Evolutionary conservation across 2,329 filamentous ascomycete species (phyloP), one percentile per base, ranked within the genome.

Genomic region (Ophioceras dolichostomum): DNA sequence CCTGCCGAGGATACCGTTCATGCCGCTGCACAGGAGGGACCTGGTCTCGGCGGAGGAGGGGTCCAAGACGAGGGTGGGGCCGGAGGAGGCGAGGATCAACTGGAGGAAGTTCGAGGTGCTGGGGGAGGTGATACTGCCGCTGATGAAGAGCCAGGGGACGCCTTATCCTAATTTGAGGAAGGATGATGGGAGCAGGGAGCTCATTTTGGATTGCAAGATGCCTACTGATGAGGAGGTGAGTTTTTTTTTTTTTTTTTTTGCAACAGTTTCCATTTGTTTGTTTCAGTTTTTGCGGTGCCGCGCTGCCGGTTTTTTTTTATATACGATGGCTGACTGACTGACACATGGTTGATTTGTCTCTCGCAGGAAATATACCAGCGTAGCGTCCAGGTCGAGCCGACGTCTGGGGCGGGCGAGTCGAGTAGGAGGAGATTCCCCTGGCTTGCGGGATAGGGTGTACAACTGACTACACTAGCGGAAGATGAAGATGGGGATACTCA

Each of bases 41-140:
- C 68, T 98, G 18, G 86, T 94, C 2, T 86, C 83, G 10, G 89
- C 91, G 1, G 86, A 94, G 52, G 84, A 94, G 58, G 91, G 89
- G 24, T 95, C 91, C 57, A 76, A 76, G 50, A 96, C 91, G 0
- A 89, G 94, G 55, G 66, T 96, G 2, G 85, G 83, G 7, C 68
- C 73, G 2, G 70, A 76, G 42, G 75, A 68, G 45, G 75, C 85
- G 44, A 70, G 84, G 36, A 84, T 98, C 54, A 96, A 96, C 55
- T 98, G 91, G 91, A 87, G 82, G 59, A 98, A 98, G 55, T 98
- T 96, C 50, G 89, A 96, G 58, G 81, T 98, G 22, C 78, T 96
- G 59, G 88, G 88, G 6, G 89, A 96, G 48, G 83, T 95, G 5
- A 72, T 96, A 37, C 67, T 95, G 41, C 82, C 85, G 2, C 79